Conservation (phyloP, 805 yeast genomes). For the Suhomyces sp. region DNA sequence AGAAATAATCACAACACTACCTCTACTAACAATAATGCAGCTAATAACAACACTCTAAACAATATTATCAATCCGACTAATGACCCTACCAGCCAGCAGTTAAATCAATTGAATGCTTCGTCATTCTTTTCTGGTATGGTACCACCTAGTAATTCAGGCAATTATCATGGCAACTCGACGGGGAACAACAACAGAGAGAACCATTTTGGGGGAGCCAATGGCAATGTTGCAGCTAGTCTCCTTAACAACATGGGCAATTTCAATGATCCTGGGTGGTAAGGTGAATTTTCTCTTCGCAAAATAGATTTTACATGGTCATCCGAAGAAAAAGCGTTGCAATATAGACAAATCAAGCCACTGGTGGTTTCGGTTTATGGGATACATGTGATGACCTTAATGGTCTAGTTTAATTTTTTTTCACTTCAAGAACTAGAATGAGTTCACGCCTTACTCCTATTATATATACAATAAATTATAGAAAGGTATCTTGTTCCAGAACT, state of each 20-base stretch:
- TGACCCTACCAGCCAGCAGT: not conserved
- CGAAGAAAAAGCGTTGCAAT: too few relatives aligned
- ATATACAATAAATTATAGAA: too few relatives aligned
- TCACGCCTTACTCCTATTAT: too few relatives aligned
- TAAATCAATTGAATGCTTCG: constrained; percentile 2
- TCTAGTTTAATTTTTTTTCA: too few relatives aligned
- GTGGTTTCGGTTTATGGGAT: too few relatives aligned
- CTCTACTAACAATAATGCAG: constrained; percentile 8
- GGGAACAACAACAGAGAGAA: not conserved
- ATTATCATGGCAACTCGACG: not conserved
- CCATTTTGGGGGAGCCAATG: constrained; percentile 12
- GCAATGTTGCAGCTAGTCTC: constrained; percentile 4
- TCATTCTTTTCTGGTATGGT: constrained; percentile 4
- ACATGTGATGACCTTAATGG: too few relatives aligned
- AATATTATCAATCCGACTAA: not conserved
- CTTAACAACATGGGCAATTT: constrained; percentile 13
- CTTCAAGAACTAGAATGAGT: too few relatives aligned
- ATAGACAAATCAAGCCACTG: too few relatives aligned
- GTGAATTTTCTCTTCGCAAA: constrained; percentile 8
- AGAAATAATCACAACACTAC: constrained; percentile 2
- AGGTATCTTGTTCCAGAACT: too few relatives aligned
- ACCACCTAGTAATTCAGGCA: too few relatives aligned
- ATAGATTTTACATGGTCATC: too few relatives aligned
- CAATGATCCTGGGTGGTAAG: constrained; percentile 16
- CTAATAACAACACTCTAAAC: constrained; percentile 7